These are phyloP conservation scores for Exophiala oligosperma DNA, from an alignment of 2,329 filamentous ascomycete species.

Conservation along the genomic window DNA sequence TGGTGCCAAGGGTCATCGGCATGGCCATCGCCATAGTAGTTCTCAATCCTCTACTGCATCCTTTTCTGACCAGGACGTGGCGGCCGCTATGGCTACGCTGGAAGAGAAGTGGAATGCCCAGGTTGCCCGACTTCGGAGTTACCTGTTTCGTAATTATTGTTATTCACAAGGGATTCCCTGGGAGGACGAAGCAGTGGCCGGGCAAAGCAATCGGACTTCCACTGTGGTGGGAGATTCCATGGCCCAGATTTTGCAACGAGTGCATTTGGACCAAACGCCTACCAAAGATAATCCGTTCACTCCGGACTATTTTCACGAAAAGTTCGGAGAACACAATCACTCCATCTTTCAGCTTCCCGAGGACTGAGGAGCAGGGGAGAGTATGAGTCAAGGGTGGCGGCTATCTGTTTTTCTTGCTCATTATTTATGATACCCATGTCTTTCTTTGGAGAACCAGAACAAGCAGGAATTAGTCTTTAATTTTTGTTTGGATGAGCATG, in stretches of 20 bases:
- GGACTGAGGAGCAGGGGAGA: slow-evolving; percentile 14
- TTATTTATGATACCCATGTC: slow-evolving; percentile 2
- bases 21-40: slow-evolving; percentile 21
- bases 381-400: not conserved
- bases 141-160: slow-evolving; percentile 49
- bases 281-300: slow-evolving; percentile 13
- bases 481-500: not conserved
- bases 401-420: not conserved
- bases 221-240: slow-evolving; percentile 20
- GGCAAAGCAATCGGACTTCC: slow-evolving; percentile 7
- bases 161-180: slow-evolving; percentile 36
- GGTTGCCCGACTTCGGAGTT: slow-evolving; percentile 42
- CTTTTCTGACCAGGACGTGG: slow-evolving; percentile 40
- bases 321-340: slow-evolving; percentile 8
- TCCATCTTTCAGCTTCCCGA: slow-evolving; percentile 24
- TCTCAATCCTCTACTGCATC: slow-evolving; percentile 18
- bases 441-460: not conserved
- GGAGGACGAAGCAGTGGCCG: slow-evolving; percentile 16
- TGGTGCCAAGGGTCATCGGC: slow-evolving; percentile 28
- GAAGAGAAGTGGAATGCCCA: slow-evolving; percentile 48
- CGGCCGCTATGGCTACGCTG: slow-evolving; percentile 42
- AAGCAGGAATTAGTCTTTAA: not conserved
- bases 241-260: slow-evolving; percentile 23
- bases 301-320: slow-evolving; percentile 25
- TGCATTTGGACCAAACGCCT: slow-evolving; percentile 24